phyloP scores from a whole-genome alignment of 1,284 basidiomycete genomes.

The Rhodotorula sp. region DNA sequence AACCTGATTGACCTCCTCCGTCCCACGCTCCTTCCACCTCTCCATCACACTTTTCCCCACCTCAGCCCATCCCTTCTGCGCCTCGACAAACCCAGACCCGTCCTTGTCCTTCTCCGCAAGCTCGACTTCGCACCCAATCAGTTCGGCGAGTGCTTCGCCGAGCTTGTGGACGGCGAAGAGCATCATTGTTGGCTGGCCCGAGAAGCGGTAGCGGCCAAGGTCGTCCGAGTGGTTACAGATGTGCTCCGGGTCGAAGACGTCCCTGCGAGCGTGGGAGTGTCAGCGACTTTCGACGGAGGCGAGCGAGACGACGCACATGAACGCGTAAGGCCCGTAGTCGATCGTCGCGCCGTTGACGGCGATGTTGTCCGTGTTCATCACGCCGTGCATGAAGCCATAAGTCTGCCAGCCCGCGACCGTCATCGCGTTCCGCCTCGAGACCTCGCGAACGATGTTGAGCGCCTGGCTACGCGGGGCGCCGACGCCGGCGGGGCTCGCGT shows the following conservation, averaged over 20 bases:
- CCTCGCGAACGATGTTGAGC: constrained; percentile 67
- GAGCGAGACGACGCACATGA: constrained; percentile 60
- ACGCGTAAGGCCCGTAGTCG: constrained; percentile 89
- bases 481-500: not conserved
- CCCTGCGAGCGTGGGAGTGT: constrained; percentile 22
- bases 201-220: constrained; percentile 81
- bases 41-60: constrained; percentile 15
- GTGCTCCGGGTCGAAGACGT: constrained; percentile 63
- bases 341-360: constrained; percentile 86
- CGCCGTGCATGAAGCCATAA: constrained; percentile 46
- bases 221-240: constrained; percentile 94
- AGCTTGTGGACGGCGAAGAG: constrained; percentile 75
- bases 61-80: constrained; percentile 27
- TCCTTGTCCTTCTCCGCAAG: not conserved
- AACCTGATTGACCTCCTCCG: constrained; percentile 20
- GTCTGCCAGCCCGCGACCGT: constrained; percentile 92
- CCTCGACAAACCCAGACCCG: constrained; percentile 17
- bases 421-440: constrained; percentile 74
- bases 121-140: constrained; percentile 73
- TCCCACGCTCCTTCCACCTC: constrained; percentile 22
- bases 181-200: constrained; percentile 54
- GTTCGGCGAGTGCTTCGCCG: constrained; percentile 68
- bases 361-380: constrained; percentile 47
- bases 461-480: constrained; percentile 42
- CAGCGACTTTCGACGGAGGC: constrained; percentile 51